These are phyloP conservation scores for Sporobolus alterniflorus DNA, from an alignment of 202 grass and related monocot genomes.

Conservation along the genomic window DNA sequence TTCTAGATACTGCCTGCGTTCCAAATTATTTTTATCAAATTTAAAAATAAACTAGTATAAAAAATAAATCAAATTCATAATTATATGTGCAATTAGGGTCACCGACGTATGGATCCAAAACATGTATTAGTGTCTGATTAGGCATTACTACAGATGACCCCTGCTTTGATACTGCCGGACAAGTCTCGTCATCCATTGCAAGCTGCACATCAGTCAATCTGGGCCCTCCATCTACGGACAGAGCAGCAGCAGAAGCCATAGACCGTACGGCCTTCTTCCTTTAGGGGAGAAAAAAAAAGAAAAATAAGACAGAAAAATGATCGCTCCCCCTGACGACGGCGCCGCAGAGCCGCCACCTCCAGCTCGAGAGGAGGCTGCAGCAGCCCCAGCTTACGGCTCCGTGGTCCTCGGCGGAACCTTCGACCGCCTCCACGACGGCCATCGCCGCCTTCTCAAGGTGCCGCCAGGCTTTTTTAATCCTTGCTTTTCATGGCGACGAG, in stretches of 20 bases:
- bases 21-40: no score
- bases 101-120: no score
- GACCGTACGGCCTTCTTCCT: not conserved
- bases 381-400: slow-evolving; percentile 35
- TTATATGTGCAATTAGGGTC: no score
- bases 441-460: slow-evolving; percentile 89
- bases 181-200: no score
- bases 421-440: slow-evolving; percentile 94
- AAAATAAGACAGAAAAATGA: slow-evolving; percentile 23
- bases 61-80: no score
- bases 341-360: slow-evolving; percentile 14
- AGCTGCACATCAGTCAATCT: not conserved
- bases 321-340: slow-evolving; percentile 1
- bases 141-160: no score
- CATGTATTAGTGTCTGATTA: no score
- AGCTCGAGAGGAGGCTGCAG: not conserved
- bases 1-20: no score
- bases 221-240: not conserved
- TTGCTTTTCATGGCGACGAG: not conserved
- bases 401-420: slow-evolving; percentile 97
- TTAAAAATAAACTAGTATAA: no score
- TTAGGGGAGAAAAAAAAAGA: not conserved
- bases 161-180: no score
- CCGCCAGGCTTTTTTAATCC: not conserved
- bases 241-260: not conserved